Conservation (phyloP, 768 basidiomycete genomes). For the Tephrocybe rancida region DNA sequence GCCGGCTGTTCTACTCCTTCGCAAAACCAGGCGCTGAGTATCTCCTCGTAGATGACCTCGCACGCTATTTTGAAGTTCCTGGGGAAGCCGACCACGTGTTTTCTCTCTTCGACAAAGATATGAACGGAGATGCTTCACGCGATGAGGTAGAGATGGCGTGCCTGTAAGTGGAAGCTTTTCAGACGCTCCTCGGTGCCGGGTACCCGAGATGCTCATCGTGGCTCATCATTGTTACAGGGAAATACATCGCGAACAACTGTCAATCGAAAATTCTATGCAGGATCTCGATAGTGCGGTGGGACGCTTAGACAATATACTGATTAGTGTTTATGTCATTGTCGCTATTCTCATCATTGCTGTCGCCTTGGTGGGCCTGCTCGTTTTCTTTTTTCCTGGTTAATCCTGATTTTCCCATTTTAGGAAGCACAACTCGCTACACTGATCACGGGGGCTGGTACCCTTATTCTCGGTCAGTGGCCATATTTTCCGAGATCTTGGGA, state of each 20-base stretch:
- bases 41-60: conserved; percentile 69
- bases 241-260: conserved; percentile 83
- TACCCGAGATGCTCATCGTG: background rate
- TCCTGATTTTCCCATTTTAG: conserved; percentile 31
- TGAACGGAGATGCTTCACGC: conserved; percentile 70
- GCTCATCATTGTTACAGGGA: conserved; percentile 46
- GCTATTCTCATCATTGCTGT: conserved; percentile 81
- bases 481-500: background rate
- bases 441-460: conserved; percentile 73
- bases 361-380: conserved; percentile 56
- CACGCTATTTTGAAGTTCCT: conserved; percentile 63
- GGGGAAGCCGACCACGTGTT: conserved; percentile 75
- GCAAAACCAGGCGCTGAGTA: conserved; percentile 58
- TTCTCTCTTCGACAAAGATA: conserved; percentile 68
- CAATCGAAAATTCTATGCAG: conserved; percentile 84
- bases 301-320: conserved; percentile 83
- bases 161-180: conserved; percentile 42
- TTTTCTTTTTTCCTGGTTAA: background rate
- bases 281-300: conserved; percentile 91
- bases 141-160: conserved; percentile 80
- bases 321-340: conserved; percentile 75
- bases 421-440: conserved; percentile 75
- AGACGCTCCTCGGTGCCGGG: conserved; percentile 6
- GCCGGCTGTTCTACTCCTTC: conserved; percentile 87
- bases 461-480: conserved; percentile 44